These are phyloP conservation scores for Melanomma pulvis-pyrius DNA, from an alignment of 495 filamentous ascomycete genomes.

Conservation along the genomic window DNA sequence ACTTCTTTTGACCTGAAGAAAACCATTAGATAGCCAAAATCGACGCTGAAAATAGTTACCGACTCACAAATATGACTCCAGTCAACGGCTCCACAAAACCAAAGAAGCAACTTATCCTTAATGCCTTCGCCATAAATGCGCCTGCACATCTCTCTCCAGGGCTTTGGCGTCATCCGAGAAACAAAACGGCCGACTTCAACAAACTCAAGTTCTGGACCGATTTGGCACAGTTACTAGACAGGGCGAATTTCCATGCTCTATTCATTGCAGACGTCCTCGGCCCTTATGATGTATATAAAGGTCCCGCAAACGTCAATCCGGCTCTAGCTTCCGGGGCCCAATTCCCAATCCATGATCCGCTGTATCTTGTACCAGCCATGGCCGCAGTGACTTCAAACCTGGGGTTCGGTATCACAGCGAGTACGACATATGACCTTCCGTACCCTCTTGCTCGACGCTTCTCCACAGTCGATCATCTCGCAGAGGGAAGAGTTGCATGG, in stretches of 20 bases:
- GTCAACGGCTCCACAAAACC: neutral
- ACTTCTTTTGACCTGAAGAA: no score
- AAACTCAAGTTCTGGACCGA: conserved; percentile 56
- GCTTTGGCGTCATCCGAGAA: conserved; percentile 59
- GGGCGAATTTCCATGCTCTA: conserved; percentile 60
- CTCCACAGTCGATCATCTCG: conserved; percentile 66
- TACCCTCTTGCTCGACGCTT: conserved; percentile 12
- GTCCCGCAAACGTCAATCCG: conserved; percentile 56
- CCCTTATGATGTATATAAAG: conserved; percentile 63
- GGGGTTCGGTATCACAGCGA: neutral
- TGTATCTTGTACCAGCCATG: conserved; percentile 45
- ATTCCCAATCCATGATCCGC: conserved; percentile 60
- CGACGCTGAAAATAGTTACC: no score
- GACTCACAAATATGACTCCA: neutral
- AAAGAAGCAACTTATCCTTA: conserved; percentile 60
- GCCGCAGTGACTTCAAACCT: conserved; percentile 15
- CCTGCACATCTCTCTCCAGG: conserved; percentile 64
- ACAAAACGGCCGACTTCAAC: conserved; percentile 56
- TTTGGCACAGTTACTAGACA: conserved; percentile 57
- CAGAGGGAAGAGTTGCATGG: conserved; percentile 62
- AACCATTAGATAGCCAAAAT: no score
- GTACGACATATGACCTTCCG: conserved; percentile 3
- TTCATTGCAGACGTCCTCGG: conserved; percentile 60
- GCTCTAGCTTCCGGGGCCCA: conserved; percentile 55
- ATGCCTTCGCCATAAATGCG: conserved; percentile 64